Base-by-base conservation (phyloP, 2,329 filamentous ascomycete genomes). In the Camillea tinctor region DNA sequence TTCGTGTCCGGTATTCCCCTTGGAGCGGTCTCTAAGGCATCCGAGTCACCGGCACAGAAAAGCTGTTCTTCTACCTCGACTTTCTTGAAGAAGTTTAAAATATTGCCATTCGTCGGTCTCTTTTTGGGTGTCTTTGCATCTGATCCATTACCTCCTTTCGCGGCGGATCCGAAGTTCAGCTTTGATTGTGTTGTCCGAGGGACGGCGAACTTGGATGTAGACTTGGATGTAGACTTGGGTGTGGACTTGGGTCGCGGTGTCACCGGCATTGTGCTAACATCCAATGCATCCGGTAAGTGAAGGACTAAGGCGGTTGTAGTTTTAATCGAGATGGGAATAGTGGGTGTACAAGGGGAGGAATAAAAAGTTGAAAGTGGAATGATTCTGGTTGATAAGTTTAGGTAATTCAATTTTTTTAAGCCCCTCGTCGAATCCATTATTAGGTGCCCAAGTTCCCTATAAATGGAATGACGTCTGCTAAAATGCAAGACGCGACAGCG, bases 51-150 rank as follows among this genome's bases (percentile, higher is more conserved):
- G 22, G 78, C 74, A 2, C 80, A 74, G 58, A 91, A 89, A 9
- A 90, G 80, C 58, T 87, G 78, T 63, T 88, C 81, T 59, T 82
- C 77, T 56, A 84, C 82, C 48, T 85, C 82, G 0, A 84, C 80
- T 70, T 91, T 92, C 69, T 90, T 87, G 71, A 93, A 93, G 73
- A 92, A 93, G 64, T 76, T 91, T 15, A 92, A 75, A 30, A 92
- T 92, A 64, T 87, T 92, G 6, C 81, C 79, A 67, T 91, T 91
- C 0, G 78, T 66, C 3, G 77, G 69, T 55, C 74, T 77, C 65
- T 75, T 71, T 62, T 62, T 61, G 0, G 67, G 56, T 13, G 66
- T 69, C 58, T 70, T 71, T 44, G 62, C 59, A 20, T 56, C 64
- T 9, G 59, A 44, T 50, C 63, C 60, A n/a, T 63, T 65, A 15